Conservation (phyloP, 2,329 filamentous ascomycete species). For the Diaporthe longicolla region DNA sequence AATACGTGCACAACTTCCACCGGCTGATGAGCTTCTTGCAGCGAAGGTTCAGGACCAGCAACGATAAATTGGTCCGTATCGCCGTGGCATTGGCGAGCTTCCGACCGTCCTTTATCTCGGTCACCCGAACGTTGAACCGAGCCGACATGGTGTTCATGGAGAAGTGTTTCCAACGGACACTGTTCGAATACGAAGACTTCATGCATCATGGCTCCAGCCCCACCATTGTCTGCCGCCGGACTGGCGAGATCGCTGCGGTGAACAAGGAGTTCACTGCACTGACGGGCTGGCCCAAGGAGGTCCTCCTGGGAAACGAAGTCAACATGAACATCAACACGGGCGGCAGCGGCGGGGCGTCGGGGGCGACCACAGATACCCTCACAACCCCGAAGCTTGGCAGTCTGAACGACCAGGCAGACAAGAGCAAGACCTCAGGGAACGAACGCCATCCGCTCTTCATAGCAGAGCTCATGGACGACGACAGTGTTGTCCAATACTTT, state of each 20-base stretch:
- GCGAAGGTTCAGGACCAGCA: constrained; percentile 76
- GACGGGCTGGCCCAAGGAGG: constrained; percentile 93
- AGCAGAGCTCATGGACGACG: constrained; percentile 92
- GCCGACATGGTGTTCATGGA: constrained; percentile 98
- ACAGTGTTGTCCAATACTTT: constrained; percentile 94
- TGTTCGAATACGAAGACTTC: constrained; percentile 94
- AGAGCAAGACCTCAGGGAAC: constrained; percentile 58
- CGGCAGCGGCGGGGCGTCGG: constrained; percentile 58
- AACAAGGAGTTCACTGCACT: constrained; percentile 98
- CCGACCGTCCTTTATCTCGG: constrained; percentile 92
- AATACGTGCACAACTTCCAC: constrained; percentile 92
- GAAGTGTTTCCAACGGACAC: constrained; percentile 92
- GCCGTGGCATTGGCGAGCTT: constrained; percentile 91
- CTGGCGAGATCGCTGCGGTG: constrained; percentile 93
- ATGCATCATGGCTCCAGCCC: constrained; percentile 90
- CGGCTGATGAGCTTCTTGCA: constrained; percentile 85
- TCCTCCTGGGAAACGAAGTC: constrained; percentile 87
- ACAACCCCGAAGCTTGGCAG: constrained; percentile 67
- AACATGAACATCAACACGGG: constrained; percentile 90
- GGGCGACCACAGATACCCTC: constrained; percentile 58
- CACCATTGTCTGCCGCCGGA: constrained; percentile 90
- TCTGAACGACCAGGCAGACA: constrained; percentile 55
- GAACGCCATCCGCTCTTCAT: constrained; percentile 86
- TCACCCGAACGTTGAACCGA: constrained; percentile 87
- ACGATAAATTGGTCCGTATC: constrained; percentile 82